Evolutionary conservation across 441 rosid genomes (phyloP), one percentile per base, ranked within the genome.

Genomic region (Erodium moschatum): DNA sequence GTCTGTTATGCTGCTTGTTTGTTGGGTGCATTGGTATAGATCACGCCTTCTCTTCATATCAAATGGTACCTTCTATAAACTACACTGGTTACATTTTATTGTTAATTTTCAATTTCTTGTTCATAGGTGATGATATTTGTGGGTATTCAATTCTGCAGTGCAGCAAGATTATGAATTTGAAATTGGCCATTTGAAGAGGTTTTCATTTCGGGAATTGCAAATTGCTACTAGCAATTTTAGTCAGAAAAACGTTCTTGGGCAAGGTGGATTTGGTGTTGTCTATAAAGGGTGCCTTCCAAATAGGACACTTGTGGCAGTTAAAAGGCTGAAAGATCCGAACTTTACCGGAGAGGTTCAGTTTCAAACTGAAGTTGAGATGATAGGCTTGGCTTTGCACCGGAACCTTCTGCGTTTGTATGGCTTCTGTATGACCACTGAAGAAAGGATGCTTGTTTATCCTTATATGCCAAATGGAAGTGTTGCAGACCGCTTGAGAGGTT

Each of bases 361-460:
- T n/a, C n/a, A n/a, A 78, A 92, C 98, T 2, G 98, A 92, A 78
- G 97, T 92, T 4, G 96, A 92, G 77, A 88, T 90, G 97, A 92
- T 92, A 73, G 97, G 98, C 13, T 85, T 92, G 77, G 96, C 98
- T 38, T 82, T 90, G 79, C 97, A 92, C 66, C 83, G 94, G 44
- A 92, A 92, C 77, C 91, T 92, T 44, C 72, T 92, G 71, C 87
- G 86, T 18, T 76, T 92, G 7, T 89, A 83, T 74, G 98, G 98
- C 63, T 92, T 92, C 76, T 92, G 98, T 64, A 78, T 90, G 98
- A 90, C 94, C 0, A 65, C 82, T 0, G 85, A 86, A 42, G 98
- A 90, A 77, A 85, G 96, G 73, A 50, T 92, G 87, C 94, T 92
- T 0, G 89, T 92, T 68, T 90, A 92, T 84, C 98, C 98, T 15